Evolutionary conservation across 1,139 yeast genomes (phyloP).

Genomic region (Suhomyces chickasaworum): DNA sequence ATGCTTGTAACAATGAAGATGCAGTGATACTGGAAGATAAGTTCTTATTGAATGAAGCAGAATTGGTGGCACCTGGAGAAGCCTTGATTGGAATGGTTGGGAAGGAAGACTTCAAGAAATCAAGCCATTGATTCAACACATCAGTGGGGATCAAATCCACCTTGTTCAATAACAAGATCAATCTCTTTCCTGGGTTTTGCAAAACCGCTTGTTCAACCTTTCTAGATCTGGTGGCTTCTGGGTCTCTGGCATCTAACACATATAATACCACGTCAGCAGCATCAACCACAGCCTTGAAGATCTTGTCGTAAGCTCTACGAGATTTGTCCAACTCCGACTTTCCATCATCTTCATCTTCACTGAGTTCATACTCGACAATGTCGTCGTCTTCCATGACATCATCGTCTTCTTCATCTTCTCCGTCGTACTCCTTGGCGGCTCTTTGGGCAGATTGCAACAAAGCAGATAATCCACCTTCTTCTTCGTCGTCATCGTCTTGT

Average conservation of each 20-base stretch:
- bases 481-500: slow-evolving; percentile 47
- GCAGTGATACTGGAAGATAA: slow-evolving; percentile 75
- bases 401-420: slow-evolving; percentile 47
- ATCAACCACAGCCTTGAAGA: slow-evolving; percentile 79
- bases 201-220: slow-evolving; percentile 89
- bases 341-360: slow-evolving; percentile 46
- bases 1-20: slow-evolving; percentile 69
- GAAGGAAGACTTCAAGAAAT: slow-evolving; percentile 75
- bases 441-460: slow-evolving; percentile 84
- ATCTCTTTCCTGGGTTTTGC: slow-evolving; percentile 74
- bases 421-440: slow-evolving; percentile 74
- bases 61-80: slow-evolving; percentile 53
- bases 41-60: slow-evolving; percentile 74
- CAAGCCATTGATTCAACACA: slow-evolving; percentile 82
- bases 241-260: slow-evolving; percentile 96
- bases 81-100: slow-evolving; percentile 91
- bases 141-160: slow-evolving; percentile 89
- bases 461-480: slow-evolving; percentile 73
- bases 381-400: slow-evolving; percentile 50
- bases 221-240: slow-evolving; percentile 90
- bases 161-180: slow-evolving; percentile 83
- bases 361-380: slow-evolving; percentile 46
- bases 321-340: slow-evolving; percentile 63
- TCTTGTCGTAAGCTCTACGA: slow-evolving; percentile 89
- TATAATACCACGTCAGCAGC: slow-evolving; percentile 88